These are phyloP conservation scores for Pascua guehoae DNA, from an alignment of 1,284 basidiomycete species.

Conservation along the genomic window DNA sequence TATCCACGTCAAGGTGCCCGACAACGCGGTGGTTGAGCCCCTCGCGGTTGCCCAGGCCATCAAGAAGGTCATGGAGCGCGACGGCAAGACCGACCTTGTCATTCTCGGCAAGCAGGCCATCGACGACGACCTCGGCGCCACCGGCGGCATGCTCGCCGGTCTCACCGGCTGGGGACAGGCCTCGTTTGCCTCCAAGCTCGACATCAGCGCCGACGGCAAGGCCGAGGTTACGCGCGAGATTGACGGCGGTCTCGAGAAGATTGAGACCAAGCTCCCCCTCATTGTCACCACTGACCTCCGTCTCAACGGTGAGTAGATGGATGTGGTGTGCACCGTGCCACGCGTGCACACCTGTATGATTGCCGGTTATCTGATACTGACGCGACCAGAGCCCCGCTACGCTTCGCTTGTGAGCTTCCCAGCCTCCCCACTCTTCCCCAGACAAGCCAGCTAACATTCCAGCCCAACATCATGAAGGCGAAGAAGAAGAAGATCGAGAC, in stretches of 20 bases:
- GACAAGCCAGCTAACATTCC: constrained; percentile 7
- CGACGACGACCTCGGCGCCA: constrained; percentile 95
- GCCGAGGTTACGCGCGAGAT: constrained; percentile 84
- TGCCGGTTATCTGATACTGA: too few species aligned
- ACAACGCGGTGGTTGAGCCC: constrained; percentile 66
- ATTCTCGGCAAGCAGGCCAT: constrained; percentile 99
- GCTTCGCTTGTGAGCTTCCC: constrained; percentile 61
- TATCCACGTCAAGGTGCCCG: constrained; percentile 83
- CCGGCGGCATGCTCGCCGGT: constrained; percentile 96
- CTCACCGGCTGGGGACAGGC: constrained; percentile 90
- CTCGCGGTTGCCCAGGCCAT: constrained; percentile 61
- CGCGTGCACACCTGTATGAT: neutral
- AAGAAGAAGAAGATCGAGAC: constrained; percentile 98
- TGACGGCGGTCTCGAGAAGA: constrained; percentile 85
- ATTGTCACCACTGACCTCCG: constrained; percentile 88
- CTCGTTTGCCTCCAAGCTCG: constrained; percentile 89
- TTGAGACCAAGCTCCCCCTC: constrained; percentile 76
- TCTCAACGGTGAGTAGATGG: constrained; percentile 57
- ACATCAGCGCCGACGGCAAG: constrained; percentile 66
- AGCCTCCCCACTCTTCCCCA: too few species aligned
- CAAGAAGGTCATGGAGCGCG: constrained; percentile 67
- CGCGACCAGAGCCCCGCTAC: constrained; percentile 74
- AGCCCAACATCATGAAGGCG: constrained; percentile 95
- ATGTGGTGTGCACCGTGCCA: constrained; percentile 56
- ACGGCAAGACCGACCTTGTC: constrained; percentile 66